Evolutionary conservation across 352 stramenopile genomes (phyloP).

Genomic region (Phytophthora megakarya): DNA sequence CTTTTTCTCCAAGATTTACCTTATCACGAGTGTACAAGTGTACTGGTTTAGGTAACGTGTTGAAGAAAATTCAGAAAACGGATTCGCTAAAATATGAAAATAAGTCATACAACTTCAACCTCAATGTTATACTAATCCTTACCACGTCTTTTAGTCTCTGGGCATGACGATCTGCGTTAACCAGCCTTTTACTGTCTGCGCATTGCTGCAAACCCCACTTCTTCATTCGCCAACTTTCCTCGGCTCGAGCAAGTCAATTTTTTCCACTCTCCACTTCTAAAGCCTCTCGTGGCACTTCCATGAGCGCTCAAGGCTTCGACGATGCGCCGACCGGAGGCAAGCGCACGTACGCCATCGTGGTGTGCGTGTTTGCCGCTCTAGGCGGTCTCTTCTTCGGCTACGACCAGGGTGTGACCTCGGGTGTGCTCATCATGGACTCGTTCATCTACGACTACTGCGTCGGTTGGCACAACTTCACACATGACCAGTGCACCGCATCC

Average conservation of each 20-base stretch:
- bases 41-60: not conserved
- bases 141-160: slow-evolving; percentile 9
- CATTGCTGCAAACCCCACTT: not conserved
- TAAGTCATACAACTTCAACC: slow-evolving; percentile 35
- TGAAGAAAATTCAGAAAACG: not conserved
- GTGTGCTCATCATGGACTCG: slow-evolving; percentile 18
- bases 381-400: slow-evolving; percentile 19
- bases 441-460: slow-evolving; percentile 25
- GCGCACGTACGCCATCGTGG: slow-evolving; percentile 18
- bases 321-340: slow-evolving; percentile 6
- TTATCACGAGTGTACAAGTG: not conserved
- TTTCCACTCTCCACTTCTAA: not conserved
- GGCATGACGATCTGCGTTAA: not conserved
- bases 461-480: slow-evolving; percentile 24
- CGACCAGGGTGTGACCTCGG: slow-evolving; percentile 18
- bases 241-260: slow-evolving; percentile 20
- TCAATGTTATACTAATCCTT: slow-evolving; percentile 17
- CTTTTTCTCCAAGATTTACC: too few species aligned
- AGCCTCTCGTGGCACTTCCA: slow-evolving; percentile 4
- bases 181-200: slow-evolving; percentile 12
- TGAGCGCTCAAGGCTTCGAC: slow-evolving; percentile 4
- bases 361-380: slow-evolving; percentile 19
- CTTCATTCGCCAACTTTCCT: slow-evolving; percentile 32
- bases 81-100: too few species aligned
- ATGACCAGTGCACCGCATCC: slow-evolving; percentile 25